Evolutionary conservation across 1,284 basidiomycete genomes (phyloP).

Genomic region (Leccinum pallidistipes): DNA sequence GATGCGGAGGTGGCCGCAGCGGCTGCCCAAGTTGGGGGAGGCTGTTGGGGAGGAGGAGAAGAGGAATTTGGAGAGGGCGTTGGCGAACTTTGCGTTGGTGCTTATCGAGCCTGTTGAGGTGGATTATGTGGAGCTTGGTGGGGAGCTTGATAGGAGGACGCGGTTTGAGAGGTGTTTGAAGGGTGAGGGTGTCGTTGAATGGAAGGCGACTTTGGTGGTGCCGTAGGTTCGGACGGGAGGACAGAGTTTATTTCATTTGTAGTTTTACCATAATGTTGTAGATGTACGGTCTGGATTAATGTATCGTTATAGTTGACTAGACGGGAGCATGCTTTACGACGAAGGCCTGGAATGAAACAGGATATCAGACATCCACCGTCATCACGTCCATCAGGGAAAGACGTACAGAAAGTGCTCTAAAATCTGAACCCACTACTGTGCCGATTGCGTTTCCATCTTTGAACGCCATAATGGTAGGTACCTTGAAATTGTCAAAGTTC

Average conservation of each 20-base stretch:
- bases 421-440: constrained; percentile 1
- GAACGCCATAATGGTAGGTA: constrained; percentile 11
- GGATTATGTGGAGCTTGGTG: constrained; percentile 59
- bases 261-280: background rate
- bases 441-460: constrained; percentile 9
- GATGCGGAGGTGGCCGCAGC: constrained; percentile 55
- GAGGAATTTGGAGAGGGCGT: constrained; percentile 48
- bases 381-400: background rate
- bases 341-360: constrained; percentile 4
- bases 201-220: constrained; percentile 56
- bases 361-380: background rate
- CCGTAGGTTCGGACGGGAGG: constrained; percentile 39
- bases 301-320: background rate
- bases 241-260: too few species aligned
- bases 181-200: constrained; percentile 35
- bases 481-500: too few species aligned
- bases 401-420: constrained; percentile 5
- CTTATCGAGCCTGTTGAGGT: constrained; percentile 63
- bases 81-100: constrained; percentile 63
- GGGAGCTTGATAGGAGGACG: constrained; percentile 55
- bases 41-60: constrained; percentile 43
- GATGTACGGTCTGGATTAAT: background rate
- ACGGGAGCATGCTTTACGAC: constrained; percentile 11
- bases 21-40: constrained; percentile 42
- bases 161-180: constrained; percentile 42